Evolutionary conservation across 495 filamentous ascomycete genomes (phyloP).

Genomic region (Hypoxylon lenormandii): DNA sequence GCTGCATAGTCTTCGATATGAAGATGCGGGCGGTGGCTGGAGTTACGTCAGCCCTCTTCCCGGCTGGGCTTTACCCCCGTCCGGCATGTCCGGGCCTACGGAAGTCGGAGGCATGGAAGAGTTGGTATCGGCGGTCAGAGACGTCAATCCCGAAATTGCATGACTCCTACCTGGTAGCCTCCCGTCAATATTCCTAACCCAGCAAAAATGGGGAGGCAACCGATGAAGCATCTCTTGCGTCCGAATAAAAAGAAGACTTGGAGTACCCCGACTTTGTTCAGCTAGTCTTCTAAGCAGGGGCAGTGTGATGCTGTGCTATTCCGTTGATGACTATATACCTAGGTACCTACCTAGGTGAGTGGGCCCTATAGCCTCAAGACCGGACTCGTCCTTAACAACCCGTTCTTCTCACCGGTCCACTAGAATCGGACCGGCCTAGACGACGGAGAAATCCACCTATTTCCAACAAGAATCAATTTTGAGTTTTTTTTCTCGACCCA

Average conservation of each 20-base stretch:
- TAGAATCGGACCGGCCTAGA: background rate
- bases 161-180: conserved; percentile 1
- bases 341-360: background rate
- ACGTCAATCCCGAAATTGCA: conserved; percentile 49
- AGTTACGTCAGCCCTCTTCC: conserved; percentile 86
- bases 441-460: background rate
- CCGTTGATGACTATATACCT: background rate
- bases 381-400: background rate
- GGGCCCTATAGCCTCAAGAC: background rate
- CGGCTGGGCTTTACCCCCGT: conserved; percentile 83
- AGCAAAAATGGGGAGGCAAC: too few relatives aligned
- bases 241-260: too few relatives aligned
- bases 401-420: background rate
- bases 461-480: background rate
- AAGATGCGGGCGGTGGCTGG: conserved; percentile 83
- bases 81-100: conserved; percentile 68
- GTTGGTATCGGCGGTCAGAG: conserved; percentile 61
- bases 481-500: background rate
- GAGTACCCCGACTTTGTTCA: background rate
- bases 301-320: background rate
- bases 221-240: too few relatives aligned
- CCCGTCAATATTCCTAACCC: background rate
- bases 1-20: conserved; percentile 89
- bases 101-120: conserved; percentile 67
- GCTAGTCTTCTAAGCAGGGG: background rate